phyloP scores from a whole-genome alignment of 345 rosid genomes.

The Acer campestre region DNA sequence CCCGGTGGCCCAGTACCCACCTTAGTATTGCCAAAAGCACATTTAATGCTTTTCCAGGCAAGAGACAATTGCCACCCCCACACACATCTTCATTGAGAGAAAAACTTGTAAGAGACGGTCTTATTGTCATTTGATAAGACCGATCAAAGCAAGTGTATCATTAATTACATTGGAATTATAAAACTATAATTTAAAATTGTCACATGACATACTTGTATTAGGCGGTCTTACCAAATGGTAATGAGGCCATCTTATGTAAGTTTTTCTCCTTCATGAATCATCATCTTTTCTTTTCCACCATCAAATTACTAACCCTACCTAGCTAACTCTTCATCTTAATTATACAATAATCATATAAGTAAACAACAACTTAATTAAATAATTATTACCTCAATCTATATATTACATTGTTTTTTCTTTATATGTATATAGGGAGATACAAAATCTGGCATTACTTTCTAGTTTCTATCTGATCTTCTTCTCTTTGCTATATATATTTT shows the following conservation, averaged over 20 bases:
- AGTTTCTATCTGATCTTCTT: background rate
- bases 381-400: background rate
- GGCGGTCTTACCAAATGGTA: no score
- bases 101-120: no score
- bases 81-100: background rate
- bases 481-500: background rate
- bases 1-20: no score
- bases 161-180: no score
- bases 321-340: no score
- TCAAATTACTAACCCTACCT: background rate
- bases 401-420: no score
- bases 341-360: background rate
- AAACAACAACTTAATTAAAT: background rate
- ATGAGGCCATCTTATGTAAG: no score
- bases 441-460: background rate
- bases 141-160: no score
- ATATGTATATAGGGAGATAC: background rate
- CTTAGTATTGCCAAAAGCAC: conserved; percentile 21
- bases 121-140: no score
- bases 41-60: conserved; percentile 24
- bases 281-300: background rate
- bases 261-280: no score
- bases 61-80: background rate
- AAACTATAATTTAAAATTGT: no score
- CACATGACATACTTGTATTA: no score